Percentiles rank a stretch among this genome's conserved stretches.
Conservation (phyloP, 139 green algal species). For the Tetradesmus obliquus region DNA sequence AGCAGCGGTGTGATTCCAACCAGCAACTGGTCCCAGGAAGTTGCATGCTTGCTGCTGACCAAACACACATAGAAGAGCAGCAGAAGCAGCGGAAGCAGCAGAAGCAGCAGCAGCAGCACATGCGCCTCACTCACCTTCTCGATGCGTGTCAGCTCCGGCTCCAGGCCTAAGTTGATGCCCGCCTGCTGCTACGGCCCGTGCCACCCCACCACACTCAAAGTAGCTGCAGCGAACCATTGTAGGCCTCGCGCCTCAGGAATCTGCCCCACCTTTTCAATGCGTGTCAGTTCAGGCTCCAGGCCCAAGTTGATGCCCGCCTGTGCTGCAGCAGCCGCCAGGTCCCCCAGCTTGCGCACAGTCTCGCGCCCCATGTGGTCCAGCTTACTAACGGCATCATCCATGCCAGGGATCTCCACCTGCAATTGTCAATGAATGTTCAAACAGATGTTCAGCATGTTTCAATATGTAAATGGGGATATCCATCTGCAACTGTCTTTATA, state of each 20-base stretch:
- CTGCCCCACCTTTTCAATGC: neutral
- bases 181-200: slow-evolving; percentile 58
- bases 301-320: slow-evolving; percentile 44
- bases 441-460: slow-evolving; percentile 40
- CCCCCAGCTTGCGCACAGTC: slow-evolving; percentile 91
- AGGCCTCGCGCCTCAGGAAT: too few relatives aligned
- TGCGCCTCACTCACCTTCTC: neutral
- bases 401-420: slow-evolving; percentile 85
- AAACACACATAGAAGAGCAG: neutral
- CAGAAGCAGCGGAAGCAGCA: neutral
- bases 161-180: slow-evolving; percentile 23
- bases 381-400: slow-evolving; percentile 90
- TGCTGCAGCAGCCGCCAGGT: slow-evolving; percentile 72
- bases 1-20: too few relatives aligned
- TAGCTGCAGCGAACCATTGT: too few relatives aligned
- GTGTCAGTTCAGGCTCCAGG: slow-evolving; percentile 7
- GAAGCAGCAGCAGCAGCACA: neutral
- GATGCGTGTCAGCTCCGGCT: neutral
- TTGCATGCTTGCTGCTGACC: too few relatives aligned
- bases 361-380: slow-evolving; percentile 95
- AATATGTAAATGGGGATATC: neutral
- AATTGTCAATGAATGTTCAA: neutral
- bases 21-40: too few relatives aligned
- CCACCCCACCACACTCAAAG: slow-evolving; percentile 41
- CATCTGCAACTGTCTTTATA: slow-evolving; percentile 10